Base-by-base conservation (phyloP, 2,329 filamentous ascomycete genomes). In the Bipolaris zeicola region DNA sequence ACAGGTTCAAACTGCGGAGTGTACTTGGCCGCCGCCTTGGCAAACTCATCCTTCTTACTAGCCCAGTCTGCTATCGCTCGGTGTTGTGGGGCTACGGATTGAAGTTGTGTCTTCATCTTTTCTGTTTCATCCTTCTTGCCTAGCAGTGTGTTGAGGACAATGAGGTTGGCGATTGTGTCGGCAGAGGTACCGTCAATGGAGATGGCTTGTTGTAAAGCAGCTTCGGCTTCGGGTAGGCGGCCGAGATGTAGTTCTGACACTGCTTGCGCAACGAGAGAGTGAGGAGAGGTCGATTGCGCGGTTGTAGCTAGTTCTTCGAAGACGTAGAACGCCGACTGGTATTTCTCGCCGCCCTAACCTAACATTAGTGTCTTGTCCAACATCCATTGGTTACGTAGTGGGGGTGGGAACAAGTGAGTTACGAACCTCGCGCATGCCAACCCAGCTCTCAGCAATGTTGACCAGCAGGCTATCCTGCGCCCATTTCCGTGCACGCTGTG, bases 261-360 rank as follows among this genome's bases (percentile, higher is more conserved):
- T 24, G 93, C 94, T 79, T 98, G 95, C 18, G 91, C 89, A 58
- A 96, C 87, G 52, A 97, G 85, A 16, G 87, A 89, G 65, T 88
- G 83, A 50, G 88, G 83, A 14, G 91, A 91, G 46, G 91, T 88
- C 16, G 91, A 92, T 31, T 90, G 87, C 2, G 92, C 89, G 26
- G 91, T 89, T 73, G 96, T 91, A 4, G 95, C 94, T 46, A 98
- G 86, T 78, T 99, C 95, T 78, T 98, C 94, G 71, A 92, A 98
- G 59, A 98, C 94, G 82, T 99, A 98, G 79, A 96, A 98, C 16
- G 94, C 89, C 72, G 95, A 91, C 73, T 98, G 95, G 78, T 98
- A 98, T 76, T 92, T 95, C 67, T 96, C 92, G 65, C 93, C 93
- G 71, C 94, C 94, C 89, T 96, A 20, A 20, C 13, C n/a, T 33